Evolutionary conservation across 768 basidiomycete species (phyloP).

Genomic region (Xanthoconium purpureum): DNA sequence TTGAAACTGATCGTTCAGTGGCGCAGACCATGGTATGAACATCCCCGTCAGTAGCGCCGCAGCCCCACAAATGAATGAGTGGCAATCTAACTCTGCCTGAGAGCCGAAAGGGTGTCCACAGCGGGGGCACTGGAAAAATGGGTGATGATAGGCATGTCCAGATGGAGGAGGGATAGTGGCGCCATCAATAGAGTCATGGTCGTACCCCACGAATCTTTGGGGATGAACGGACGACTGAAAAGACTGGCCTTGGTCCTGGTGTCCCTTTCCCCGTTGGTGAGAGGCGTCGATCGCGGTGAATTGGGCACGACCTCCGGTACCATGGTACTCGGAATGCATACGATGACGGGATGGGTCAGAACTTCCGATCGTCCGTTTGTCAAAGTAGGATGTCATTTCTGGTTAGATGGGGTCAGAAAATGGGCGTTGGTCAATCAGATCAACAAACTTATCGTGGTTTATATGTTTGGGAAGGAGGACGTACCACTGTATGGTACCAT

Average conservation of each 20-base stretch:
- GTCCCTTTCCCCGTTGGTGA: not conserved
- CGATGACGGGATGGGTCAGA: not conserved
- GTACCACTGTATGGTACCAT: too few species aligned
- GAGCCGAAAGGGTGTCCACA: conserved; percentile 8
- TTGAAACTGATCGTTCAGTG: not conserved
- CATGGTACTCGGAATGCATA: not conserved
- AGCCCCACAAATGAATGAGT: conserved; percentile 14
- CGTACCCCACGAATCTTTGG: not conserved
- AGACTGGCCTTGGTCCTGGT: not conserved
- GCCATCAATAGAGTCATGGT: not conserved
- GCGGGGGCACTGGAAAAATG: conserved; percentile 10
- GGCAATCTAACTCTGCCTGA: conserved; percentile 6
- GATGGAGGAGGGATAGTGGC: conserved; percentile 2
- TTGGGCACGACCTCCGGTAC: not conserved
- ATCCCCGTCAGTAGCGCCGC: conserved; percentile 9
- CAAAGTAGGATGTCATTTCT: conserved; percentile 8
- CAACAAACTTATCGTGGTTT: too few species aligned
- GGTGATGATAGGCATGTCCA: not conserved
- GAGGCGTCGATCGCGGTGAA: not conserved
- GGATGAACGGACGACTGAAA: not conserved
- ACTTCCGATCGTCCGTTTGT: not conserved
- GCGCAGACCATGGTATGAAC: conserved; percentile 11
- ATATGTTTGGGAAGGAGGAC: too few species aligned
- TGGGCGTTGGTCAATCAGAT: too few species aligned
- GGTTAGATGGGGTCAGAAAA: not conserved